A percentile compares a stretch with the other conserved stretches of the same genome.
Conservation (phyloP, 2,329 filamentous ascomycete genomes). For the Simplicillium aogashimaense region DNA sequence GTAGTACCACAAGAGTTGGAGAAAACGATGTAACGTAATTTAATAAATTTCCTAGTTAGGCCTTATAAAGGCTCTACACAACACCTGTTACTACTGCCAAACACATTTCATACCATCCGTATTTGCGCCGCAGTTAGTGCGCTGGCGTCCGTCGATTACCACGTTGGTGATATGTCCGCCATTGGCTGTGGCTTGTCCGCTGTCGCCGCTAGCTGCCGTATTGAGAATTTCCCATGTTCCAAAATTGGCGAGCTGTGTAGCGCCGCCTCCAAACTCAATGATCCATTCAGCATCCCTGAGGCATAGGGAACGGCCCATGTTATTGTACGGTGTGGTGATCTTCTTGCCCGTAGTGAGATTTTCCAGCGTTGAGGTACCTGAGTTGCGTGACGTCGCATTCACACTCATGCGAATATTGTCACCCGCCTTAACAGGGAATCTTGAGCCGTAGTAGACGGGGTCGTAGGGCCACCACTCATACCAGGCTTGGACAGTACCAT, state of each 20-base stretch:
- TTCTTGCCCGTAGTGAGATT: conserved; percentile 29
- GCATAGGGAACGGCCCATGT: conserved; percentile 28
- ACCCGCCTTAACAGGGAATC: conserved; percentile 1
- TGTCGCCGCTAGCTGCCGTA: conserved; percentile 1
- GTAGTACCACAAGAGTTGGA: too few relatives aligned
- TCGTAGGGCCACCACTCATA: conserved; percentile 1
- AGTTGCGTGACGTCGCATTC: neutral
- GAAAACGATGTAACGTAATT: too few relatives aligned
- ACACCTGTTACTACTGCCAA: too few relatives aligned
- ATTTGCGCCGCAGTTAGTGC: too few relatives aligned
- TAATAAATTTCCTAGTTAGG: too few relatives aligned
- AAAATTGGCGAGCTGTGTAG: conserved; percentile 5
- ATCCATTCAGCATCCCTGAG: conserved; percentile 51
- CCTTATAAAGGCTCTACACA: too few relatives aligned
- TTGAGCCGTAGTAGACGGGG: neutral
- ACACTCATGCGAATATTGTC: conserved; percentile 4
- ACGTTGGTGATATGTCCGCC: too few relatives aligned
- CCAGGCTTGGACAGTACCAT: neutral
- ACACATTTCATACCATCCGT: too few relatives aligned
- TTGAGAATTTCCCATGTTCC: conserved; percentile 4
- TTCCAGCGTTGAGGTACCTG: conserved; percentile 1
- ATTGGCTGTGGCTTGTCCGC: too few relatives aligned
- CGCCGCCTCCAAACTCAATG: conserved; percentile 29
- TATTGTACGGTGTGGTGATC: conserved; percentile 36
- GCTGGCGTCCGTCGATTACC: too few relatives aligned